Evolutionary conservation across 495 filamentous ascomycete genomes (phyloP).

Genomic region (Podospora comata): DNA sequence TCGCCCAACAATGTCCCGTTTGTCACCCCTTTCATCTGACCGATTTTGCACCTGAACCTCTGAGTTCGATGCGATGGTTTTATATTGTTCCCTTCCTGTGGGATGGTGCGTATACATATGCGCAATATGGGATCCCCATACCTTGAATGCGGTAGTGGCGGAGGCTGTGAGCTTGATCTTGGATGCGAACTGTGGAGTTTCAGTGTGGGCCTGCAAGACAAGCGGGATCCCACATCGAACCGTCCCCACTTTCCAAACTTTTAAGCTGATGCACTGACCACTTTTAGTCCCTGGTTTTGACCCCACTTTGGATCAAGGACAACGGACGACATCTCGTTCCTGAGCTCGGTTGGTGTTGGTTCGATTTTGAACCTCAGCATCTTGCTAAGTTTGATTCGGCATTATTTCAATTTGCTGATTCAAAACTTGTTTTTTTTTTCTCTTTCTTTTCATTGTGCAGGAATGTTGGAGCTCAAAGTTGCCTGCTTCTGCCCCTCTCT

Average conservation of each 20-base stretch:
- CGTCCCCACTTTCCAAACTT: not conserved
- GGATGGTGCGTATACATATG: not conserved
- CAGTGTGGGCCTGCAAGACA: not conserved
- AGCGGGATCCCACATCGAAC: not conserved
- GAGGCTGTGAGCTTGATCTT: not conserved
- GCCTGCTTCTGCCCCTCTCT: not conserved
- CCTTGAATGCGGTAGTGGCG: not conserved
- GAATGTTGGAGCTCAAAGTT: not conserved
- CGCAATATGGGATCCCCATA: not conserved
- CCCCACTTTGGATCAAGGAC: not conserved
- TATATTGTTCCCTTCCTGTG: not conserved
- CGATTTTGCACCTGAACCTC: not conserved
- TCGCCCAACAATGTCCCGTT: not conserved
- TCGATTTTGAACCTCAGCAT: not conserved
- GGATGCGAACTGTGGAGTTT: not conserved
- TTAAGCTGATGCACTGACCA: constrained; percentile 17
- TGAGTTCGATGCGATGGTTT: too few species aligned
- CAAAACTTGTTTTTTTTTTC: too few species aligned
- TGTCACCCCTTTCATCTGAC: not conserved
- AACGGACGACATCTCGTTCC: not conserved
- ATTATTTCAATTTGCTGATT: not conserved
- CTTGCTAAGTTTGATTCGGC: not conserved
- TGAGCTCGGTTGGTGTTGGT: not conserved
- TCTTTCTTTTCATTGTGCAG: too few species aligned
- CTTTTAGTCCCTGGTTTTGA: constrained; percentile 4